Percentiles rank a stretch among this genome's conserved stretches.
phyloP scores from a whole-genome alignment of 805 yeast genomes.

The Starmerella vitae region DNA sequence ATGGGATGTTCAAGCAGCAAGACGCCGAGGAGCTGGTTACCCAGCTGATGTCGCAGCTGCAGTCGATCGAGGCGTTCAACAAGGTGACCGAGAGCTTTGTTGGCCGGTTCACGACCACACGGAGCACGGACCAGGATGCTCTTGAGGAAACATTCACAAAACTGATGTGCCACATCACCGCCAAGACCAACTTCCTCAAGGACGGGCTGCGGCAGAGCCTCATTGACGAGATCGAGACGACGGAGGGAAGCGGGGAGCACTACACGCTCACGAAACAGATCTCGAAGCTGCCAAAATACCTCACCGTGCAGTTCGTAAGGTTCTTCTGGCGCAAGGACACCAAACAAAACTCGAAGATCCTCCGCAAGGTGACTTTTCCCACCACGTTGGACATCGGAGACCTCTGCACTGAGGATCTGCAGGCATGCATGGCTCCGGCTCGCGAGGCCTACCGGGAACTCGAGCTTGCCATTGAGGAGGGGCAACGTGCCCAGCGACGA shows the following conservation, averaged over 20 bases:
- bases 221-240: constrained; percentile 51
- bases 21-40: constrained; percentile 97
- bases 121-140: constrained; percentile 18
- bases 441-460: constrained; percentile 68
- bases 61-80: constrained; percentile 31
- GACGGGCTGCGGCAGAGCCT: constrained; percentile 70
- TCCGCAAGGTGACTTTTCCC: constrained; percentile 90
- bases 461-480: constrained; percentile 61
- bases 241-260: constrained; percentile 54
- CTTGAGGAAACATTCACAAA: constrained; percentile 52
- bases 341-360: constrained; percentile 77
- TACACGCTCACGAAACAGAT: constrained; percentile 49
- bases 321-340: constrained; percentile 94
- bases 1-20: constrained; percentile 79
- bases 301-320: constrained; percentile 85
- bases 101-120: constrained; percentile 47
- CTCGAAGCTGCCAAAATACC: constrained; percentile 67
- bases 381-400: constrained; percentile 82
- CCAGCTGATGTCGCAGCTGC: constrained; percentile 47
- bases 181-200: constrained; percentile 71
- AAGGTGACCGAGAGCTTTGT: constrained; percentile 32
- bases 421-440: constrained; percentile 47
- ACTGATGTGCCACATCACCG: constrained; percentile 77
- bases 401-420: constrained; percentile 65
- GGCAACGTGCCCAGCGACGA: constrained; percentile 59